phyloP scores from a whole-genome alignment of 1,284 basidiomycete genomes.

The Pholiota adiposa region DNA sequence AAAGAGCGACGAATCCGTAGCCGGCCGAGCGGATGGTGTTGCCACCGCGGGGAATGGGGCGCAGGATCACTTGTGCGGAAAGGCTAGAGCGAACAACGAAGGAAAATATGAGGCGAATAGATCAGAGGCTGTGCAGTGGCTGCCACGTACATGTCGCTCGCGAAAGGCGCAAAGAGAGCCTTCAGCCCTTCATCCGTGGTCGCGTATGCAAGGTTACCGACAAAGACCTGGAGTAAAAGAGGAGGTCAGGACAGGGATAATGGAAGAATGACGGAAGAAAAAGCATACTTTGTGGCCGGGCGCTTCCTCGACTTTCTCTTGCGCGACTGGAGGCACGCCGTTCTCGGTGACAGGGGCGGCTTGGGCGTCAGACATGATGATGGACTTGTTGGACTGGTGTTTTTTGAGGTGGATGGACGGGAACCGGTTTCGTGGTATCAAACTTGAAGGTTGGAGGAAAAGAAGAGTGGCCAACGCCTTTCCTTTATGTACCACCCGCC shows the following conservation, averaged over 20 bases:
- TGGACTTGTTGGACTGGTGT: constrained; percentile 54
- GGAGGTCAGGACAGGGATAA: constrained; percentile 22
- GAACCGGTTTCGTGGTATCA: constrained; percentile 80
- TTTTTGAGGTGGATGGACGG: constrained; percentile 53
- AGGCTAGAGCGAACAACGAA: constrained; percentile 46
- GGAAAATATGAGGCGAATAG: constrained; percentile 27
- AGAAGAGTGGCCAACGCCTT: constrained; percentile 27
- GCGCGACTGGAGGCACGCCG: constrained; percentile 77
- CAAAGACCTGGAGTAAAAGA: constrained; percentile 67
- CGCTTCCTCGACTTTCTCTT: constrained; percentile 70
- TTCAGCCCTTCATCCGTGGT: constrained; percentile 90
- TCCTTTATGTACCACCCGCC: constrained; percentile 34
- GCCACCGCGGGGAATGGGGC: constrained; percentile 38
- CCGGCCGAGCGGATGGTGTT: constrained; percentile 75
- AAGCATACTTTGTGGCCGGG: constrained; percentile 72
- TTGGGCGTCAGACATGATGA: constrained; percentile 85
- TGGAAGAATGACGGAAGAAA: constrained; percentile 22
- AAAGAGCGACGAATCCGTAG: constrained; percentile 90
- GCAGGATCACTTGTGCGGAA: constrained; percentile 81
- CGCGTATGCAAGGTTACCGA: constrained; percentile 86
- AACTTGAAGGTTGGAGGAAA: constrained; percentile 78
- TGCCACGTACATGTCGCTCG: constrained; percentile 78
- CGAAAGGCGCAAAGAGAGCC: constrained; percentile 84
- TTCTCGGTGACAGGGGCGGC: constrained; percentile 78
- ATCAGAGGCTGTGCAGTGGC: constrained; percentile 45